Conservation (phyloP, 371 early-diverging fungal genomes). For the Gilbertella persicaria region DNA sequence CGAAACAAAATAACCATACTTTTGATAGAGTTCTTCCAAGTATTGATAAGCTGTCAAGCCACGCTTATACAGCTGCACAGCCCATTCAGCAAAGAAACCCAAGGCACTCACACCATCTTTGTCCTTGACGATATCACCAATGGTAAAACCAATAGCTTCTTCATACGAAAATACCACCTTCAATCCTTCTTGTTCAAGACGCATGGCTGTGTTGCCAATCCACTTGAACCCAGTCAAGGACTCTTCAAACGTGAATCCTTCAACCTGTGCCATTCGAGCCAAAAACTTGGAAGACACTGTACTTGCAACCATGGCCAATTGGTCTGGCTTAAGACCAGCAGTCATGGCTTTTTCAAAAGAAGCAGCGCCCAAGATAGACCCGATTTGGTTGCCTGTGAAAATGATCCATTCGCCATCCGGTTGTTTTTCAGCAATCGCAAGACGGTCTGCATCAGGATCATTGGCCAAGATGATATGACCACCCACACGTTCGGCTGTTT, state of each 20-base stretch:
- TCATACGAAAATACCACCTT: conserved; percentile 85
- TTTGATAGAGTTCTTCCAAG: conserved; percentile 72
- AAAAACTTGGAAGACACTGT: conserved; percentile 91
- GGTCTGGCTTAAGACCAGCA: conserved; percentile 53
- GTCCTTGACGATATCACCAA: conserved; percentile 76
- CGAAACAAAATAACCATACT: conserved; percentile 87
- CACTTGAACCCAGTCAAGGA: conserved; percentile 97
- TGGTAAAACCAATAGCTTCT: conserved; percentile 93
- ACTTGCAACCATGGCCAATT: conserved; percentile 84
- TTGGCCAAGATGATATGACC: conserved; percentile 88
- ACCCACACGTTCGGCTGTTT: conserved; percentile 63
- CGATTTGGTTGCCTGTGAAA: conserved; percentile 93
- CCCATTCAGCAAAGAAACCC: conserved; percentile 82
- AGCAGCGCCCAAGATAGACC: conserved; percentile 79
- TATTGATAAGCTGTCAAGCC: conserved; percentile 64
- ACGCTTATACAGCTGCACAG: conserved; percentile 65
- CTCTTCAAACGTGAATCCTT: conserved; percentile 86
- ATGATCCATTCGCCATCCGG: conserved; percentile 72
- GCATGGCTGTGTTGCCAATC: conserved; percentile 85
- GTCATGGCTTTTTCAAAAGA: conserved; percentile 63
- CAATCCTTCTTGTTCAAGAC: conserved; percentile 61
- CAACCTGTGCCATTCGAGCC: conserved; percentile 69
- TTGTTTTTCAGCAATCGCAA: conserved; percentile 86
- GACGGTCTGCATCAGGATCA: conserved; percentile 97
- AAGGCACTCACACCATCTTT: conserved; percentile 89